These are phyloP conservation scores for Nidularia pulvinata DNA, from an alignment of 768 basidiomycete species.

Conservation along the genomic window DNA sequence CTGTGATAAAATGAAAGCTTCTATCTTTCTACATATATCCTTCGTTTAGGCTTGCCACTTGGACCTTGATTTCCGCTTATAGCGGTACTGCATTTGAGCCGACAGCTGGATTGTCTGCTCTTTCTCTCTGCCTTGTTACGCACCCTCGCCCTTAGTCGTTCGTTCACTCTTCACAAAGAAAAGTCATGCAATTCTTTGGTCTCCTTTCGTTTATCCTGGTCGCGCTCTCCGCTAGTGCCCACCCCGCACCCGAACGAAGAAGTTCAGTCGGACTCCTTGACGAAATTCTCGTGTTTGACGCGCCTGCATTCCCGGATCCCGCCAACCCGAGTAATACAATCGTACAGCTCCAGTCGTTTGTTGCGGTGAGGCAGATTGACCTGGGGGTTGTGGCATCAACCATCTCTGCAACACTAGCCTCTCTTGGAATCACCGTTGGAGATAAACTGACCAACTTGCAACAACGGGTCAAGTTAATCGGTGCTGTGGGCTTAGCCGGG, in stretches of 20 bases:
- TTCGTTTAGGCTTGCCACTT: too few species aligned
- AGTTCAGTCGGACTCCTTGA: conserved; percentile 19
- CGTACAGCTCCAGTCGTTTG: conserved; percentile 30
- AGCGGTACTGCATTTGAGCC: too few species aligned
- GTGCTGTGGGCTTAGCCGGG: conserved; percentile 24
- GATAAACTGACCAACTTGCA: conserved; percentile 19
- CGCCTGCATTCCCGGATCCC: conserved; percentile 34
- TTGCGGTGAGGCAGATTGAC: conserved; percentile 25
- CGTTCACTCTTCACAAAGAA: too few species aligned
- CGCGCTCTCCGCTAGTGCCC: not conserved
- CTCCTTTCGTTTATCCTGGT: not conserved
- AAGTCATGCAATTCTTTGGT: too few species aligned
- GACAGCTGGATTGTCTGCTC: too few species aligned
- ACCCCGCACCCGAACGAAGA: not conserved
- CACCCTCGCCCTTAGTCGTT: too few species aligned
- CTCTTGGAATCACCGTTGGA: conserved; percentile 26
- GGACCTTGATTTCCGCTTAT: too few species aligned
- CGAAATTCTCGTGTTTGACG: conserved; percentile 35
- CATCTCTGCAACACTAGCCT: conserved; percentile 15
- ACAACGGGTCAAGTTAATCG: conserved; percentile 29
- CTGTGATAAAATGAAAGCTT: too few species aligned
- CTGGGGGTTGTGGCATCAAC: conserved; percentile 14
- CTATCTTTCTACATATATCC: too few species aligned
- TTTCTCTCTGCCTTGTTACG: too few species aligned
- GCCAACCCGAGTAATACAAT: conserved; percentile 24